Percentiles rank a stretch among this genome's conserved stretches.
Conservation (phyloP, 2,329 filamentous ascomycete species). For the Colletotrichum acutatum region DNA sequence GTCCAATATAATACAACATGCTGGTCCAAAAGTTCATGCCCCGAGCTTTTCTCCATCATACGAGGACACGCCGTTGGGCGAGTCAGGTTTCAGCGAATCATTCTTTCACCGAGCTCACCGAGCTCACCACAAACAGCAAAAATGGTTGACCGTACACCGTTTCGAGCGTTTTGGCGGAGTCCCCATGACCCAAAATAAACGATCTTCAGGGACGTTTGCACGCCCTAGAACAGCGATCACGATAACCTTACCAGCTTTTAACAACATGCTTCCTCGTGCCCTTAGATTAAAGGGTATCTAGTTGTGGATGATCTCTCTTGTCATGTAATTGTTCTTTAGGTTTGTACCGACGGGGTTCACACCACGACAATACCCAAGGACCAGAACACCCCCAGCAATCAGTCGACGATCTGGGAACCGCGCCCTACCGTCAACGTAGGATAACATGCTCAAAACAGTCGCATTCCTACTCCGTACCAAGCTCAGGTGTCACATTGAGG, state of each 20-base stretch:
- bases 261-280: background rate
- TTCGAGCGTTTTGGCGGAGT: background rate
- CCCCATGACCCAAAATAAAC: background rate
- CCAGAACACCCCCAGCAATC: background rate
- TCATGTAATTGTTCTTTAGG: too few relatives aligned
- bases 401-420: background rate
- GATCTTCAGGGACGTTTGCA: background rate
- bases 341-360: background rate
- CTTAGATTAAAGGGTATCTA: background rate
- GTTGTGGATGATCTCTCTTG: background rate
- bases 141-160: background rate
- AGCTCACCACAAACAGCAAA: too few relatives aligned
- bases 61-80: background rate
- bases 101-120: slow-evolving; percentile 7
- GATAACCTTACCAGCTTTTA: background rate
- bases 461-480: background rate
- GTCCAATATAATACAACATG: background rate
- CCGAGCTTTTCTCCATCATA: background rate
- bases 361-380: background rate
- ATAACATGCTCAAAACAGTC: background rate
- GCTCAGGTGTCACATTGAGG: background rate
- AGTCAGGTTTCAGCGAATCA: slow-evolving; percentile 9
- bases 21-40: background rate
- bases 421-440: background rate
- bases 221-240: background rate